Evolutionary conservation across 75 land plant species (phyloP).

Genomic region (Gnetum montanum): DNA sequence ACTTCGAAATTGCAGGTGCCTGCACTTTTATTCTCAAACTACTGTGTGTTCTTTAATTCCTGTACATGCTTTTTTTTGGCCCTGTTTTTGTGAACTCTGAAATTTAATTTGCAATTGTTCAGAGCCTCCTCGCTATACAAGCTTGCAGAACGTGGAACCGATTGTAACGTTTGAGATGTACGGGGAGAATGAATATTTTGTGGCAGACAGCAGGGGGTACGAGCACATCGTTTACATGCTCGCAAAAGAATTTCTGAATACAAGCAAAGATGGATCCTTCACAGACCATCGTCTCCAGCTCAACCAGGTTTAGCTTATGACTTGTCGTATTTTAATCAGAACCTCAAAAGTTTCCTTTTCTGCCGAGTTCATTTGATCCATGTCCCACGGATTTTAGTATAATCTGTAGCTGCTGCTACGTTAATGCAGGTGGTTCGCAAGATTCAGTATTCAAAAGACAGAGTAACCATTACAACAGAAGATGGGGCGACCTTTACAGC

Average conservation of each 20-base stretch:
- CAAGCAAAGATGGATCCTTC: constrained; percentile 25
- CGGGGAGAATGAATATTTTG: constrained; percentile 48
- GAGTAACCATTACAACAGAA: constrained; percentile 55
- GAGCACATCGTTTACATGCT: constrained; percentile 37
- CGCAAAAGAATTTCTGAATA: constrained; percentile 45
- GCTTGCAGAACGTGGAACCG: constrained; percentile 50
- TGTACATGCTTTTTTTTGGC: neutral
- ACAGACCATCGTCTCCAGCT: constrained; percentile 45
- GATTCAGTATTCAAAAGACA: constrained; percentile 24
- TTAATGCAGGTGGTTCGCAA: constrained; percentile 50
- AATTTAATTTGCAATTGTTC: neutral
- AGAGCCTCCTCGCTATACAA: constrained; percentile 46
- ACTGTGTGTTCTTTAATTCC: neutral
- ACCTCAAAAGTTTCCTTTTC: no score
- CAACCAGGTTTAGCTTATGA: constrained; percentile 41
- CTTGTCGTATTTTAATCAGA: neutral
- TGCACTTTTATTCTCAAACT: neutral
- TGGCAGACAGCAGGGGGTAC: constrained; percentile 65
- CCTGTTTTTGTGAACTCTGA: neutral
- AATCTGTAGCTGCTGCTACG: neutral
- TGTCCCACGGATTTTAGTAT: neutral
- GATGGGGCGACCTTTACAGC: constrained; percentile 58
- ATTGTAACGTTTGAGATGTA: constrained; percentile 47
- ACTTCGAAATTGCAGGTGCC: constrained; percentile 48
- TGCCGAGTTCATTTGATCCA: no score